Percentiles rank a stretch among this genome's conserved stretches.
phyloP scores from a whole-genome alignment of 202 grass and related monocot genomes.

The Setaria viridis region DNA sequence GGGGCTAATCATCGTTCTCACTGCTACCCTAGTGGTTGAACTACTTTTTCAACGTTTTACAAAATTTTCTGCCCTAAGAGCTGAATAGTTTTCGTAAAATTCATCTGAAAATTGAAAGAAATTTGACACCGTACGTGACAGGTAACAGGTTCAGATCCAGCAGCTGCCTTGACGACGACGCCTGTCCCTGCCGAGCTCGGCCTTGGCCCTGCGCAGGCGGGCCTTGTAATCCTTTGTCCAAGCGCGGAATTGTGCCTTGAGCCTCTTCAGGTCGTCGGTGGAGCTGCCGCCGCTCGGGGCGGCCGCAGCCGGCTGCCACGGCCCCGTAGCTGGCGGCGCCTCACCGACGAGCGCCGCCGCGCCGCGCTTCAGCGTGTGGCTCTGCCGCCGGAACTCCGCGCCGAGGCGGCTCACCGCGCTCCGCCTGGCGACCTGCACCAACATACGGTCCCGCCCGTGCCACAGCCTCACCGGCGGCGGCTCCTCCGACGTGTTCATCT shows the following conservation, averaged over 20 bases:
- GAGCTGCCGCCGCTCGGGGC: slow-evolving; percentile 20
- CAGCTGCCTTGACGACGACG: slow-evolving; percentile 15
- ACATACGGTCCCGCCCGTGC: background rate
- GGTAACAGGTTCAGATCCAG: slow-evolving; percentile 37
- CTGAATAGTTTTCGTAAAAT: background rate
- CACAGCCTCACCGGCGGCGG: background rate
- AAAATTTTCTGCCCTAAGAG: background rate
- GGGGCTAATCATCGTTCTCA: no score
- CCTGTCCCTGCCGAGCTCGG: slow-evolving; percentile 33
- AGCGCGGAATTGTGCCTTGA: slow-evolving; percentile 59
- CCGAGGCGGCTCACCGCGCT: slow-evolving; percentile 41
- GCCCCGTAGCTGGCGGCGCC: slow-evolving; percentile 20
- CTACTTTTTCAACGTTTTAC: background rate
- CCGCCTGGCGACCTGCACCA: background rate
- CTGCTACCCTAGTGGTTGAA: slow-evolving; percentile 16
- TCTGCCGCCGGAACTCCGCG: slow-evolving; percentile 57
- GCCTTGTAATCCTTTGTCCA: slow-evolving; percentile 82
- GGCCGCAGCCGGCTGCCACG: background rate
- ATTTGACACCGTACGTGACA: no score
- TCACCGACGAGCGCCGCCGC: slow-evolving; percentile 39
- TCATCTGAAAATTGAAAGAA: background rate
- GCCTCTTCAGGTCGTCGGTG: slow-evolving; percentile 51
- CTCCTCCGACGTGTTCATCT: slow-evolving; percentile 4
- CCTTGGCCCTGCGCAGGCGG: slow-evolving; percentile 47
- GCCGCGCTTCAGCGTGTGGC: slow-evolving; percentile 53